Evolutionary conservation across 225 moss, liverwort and hornwort genomes (phyloP), one percentile per base, ranked within the genome.

Genomic region (Ulota crispa): DNA sequence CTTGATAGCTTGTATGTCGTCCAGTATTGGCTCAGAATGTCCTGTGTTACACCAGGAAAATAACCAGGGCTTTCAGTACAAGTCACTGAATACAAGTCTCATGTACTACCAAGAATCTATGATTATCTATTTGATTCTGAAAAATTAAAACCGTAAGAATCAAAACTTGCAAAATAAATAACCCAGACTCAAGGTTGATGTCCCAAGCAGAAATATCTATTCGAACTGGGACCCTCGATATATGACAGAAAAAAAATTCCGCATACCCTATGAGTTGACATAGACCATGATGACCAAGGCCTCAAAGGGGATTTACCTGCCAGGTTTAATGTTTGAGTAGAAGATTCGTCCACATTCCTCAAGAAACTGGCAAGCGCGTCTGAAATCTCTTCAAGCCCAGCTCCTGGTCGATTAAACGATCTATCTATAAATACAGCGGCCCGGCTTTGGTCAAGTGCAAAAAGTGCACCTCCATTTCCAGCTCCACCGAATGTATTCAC

Each of bases 381-480:
- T 59, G 92, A 87, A 56, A 92, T 83, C 64, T 89, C 91, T 82
- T 99, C 96, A 52, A 96, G 85, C 56, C 91, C 89, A 83, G 93
- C 93, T 69, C 89, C 90, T 75, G 70, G 87, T 67, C 83, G 90
- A 77, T 92, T 91, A 68, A 86, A 88, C 36, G 83, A 87, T 86
- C 92, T 88, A 67, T 96, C 96, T 55, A 99, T 64, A 78, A 96
- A 89, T 63, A 99, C 87, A 56, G 89, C 94, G 76, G 92, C 96
- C 77, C 96, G 92, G 47, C 92, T 94, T 84, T 94, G 93, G 88
- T 99, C 96, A 61, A 99, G 86, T 27, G 94, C 92, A 87, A 99
- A 99, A 32, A 99, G 92, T 77, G 94, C 93, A 82, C 90, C 95
- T 84, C 94, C 92, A 72, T 86, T 89, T 75, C 91, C 89, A 50